Evolutionary conservation across 192 early-diverging fungal species (phyloP), one percentile per base, ranked within the genome.

Genomic region (Thoreauomyces humboldtii): DNA sequence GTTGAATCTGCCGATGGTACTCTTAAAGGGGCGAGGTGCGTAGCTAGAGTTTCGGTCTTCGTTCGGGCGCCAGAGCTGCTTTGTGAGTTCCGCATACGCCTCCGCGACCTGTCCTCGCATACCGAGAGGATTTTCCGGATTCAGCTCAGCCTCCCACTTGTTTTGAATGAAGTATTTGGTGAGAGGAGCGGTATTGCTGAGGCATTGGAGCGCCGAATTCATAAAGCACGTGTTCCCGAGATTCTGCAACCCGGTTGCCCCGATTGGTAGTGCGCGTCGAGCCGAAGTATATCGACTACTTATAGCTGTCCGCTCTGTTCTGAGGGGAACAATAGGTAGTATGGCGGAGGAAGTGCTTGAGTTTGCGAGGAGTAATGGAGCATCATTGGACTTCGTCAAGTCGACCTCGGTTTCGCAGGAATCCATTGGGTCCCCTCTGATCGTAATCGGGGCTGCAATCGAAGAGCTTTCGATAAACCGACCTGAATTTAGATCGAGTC

Each of bases 191-290:
- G 75, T 88, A 58, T 91, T 87, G 38, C 86, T 86, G 36, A 96
- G 73, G 61, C 94, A 97, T 75, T 94, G 92, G n/a, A 94, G 68
- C 9, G 89, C 90, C 5, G 89, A 89, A 74, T 92, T 93, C 92
- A 94, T 94, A 63, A 89, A 94, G 75, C 92, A 94, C 0, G 92
- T 93, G 68, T 94, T 94, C 7, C 92, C 92, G n/a, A 94, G 70
- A 66, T 94, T 94, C 42, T 71, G 73, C 48, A 94, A 78, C 2
- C 92, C 92, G 12, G 48, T 60, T 0, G 69, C 71, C 27, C 76
- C 76, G 22, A 48, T 17, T 7, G 65, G 57, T 34, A 65, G 17
- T n/a, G 14, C 36, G 31, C 0, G 33, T 35, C 17, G 12, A 17
- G 15, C 27, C 35, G 36, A 17, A 15, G 15, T 14, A n/a, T 42